Conservation (phyloP, 306 rosid genomes). For the Comarum palustre region DNA sequence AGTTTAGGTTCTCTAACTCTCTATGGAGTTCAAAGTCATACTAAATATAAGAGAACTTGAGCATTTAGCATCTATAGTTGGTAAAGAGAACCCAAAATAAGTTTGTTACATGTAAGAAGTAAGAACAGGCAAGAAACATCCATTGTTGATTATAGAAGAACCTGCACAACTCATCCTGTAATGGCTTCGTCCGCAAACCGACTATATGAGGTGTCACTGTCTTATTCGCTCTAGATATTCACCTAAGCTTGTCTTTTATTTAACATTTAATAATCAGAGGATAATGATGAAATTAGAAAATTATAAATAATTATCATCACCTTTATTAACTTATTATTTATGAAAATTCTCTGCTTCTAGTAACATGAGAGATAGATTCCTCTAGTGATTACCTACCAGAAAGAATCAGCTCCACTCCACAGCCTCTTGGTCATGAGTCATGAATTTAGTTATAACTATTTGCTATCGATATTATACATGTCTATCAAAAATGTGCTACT, state of each 20-base stretch:
- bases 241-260: not conserved
- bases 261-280: not conserved
- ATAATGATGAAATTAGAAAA: not conserved
- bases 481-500: not conserved
- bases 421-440: not conserved
- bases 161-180: not conserved
- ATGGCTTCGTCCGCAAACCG: slow-evolving; percentile 12
- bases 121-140: no score
- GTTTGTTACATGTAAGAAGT: not conserved
- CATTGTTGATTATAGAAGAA: not conserved
- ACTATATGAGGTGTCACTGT: not conserved
- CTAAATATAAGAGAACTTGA: not conserved
- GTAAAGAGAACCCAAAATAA: not conserved
- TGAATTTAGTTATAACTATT: not conserved
- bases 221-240: not conserved
- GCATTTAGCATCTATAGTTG: not conserved
- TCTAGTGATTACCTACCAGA: not conserved
- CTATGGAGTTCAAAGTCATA: not conserved
- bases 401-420: not conserved
- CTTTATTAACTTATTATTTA: not conserved
- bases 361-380: slow-evolving; percentile 1
- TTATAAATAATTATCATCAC: not conserved
- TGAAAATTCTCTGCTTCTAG: not conserved
- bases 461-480: not conserved
- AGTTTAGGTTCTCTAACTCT: not conserved